Base-by-base conservation (phyloP, 148 eudicot species). In the Fagopyrum homotropicum region DNA sequence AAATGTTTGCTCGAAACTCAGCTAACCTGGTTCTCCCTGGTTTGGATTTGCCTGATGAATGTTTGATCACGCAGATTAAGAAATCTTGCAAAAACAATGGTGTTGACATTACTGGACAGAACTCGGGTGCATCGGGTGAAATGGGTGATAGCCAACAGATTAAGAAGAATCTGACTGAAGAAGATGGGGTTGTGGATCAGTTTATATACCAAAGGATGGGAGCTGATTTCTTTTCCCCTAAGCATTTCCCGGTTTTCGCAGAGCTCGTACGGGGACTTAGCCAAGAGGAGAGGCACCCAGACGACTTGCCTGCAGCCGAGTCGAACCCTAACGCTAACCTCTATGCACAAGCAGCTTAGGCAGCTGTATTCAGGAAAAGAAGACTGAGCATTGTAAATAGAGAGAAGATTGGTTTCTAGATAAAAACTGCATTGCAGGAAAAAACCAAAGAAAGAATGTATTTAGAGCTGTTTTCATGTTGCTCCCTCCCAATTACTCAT, bases 141-240 rank as follows among this genome's bases (percentile, higher is more conserved):
- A 84, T 89, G 45, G 69, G 59, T 17, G 88, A 83, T 7, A 84
- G 88, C 46, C 86, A 82, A 35, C 85, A 83, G 79, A 88, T 93
- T 4, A 86, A 83, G 84, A 84, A 77, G 72, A 81, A 86, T 74
- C 64, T 93, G 76, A 48, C 69, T 52, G 85, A 80, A 66, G 83
- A 85, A 35, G 74, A 82, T n/a, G 81, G 69, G 40, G 80, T 76
- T 43, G 82, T 88, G 63, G 82, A 87, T 73, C 66, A 85, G 82
- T 91, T 93, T 77, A 85, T 84, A 14, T 93, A 91, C 82, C 98
- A 93, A 73, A 88, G 98, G 61, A 93, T 93, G 97, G 97, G 98
- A 40, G 91, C 92, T 71, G 80, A 79, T 63, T 93, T 93, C 83
- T 93, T 93, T 61, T 93, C 97, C 2, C 98, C 98, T 0, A 81